These are phyloP conservation scores for Aureobasidium namibiae DNA, from an alignment of 2,329 filamentous ascomycete genomes.

Conservation along the genomic window DNA sequence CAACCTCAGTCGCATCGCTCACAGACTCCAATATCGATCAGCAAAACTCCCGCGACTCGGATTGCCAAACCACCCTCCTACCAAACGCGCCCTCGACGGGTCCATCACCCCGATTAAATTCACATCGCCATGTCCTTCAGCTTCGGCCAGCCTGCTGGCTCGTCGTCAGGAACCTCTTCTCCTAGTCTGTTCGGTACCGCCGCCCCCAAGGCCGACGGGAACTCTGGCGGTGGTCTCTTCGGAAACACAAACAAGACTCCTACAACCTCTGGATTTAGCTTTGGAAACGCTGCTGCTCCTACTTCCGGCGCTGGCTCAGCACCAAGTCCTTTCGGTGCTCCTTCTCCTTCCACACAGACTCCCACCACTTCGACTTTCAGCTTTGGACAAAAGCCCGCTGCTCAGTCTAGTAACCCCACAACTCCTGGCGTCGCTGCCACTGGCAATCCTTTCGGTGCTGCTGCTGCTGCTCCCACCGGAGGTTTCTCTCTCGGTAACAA, in stretches of 20 bases:
- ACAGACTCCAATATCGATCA: background rate
- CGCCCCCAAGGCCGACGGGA: slow-evolving; percentile 13
- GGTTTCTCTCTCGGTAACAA: background rate
- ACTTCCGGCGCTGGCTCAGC: slow-evolving; percentile 9
- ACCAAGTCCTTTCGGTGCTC: slow-evolving; percentile 15
- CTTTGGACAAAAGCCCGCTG: slow-evolving; percentile 8
- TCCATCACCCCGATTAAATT: background rate
- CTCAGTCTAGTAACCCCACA: slow-evolving; percentile 30
- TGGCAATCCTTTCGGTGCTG: slow-evolving; percentile 1
- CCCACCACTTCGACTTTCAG: slow-evolving; percentile 13
- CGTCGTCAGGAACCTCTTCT: slow-evolving; percentile 26
- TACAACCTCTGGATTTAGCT: slow-evolving; percentile 13
- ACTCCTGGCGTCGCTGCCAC: slow-evolving; percentile 32
- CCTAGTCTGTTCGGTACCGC: slow-evolving; percentile 14
- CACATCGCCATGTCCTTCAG: slow-evolving; percentile 19
- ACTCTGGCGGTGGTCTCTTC: slow-evolving; percentile 14
- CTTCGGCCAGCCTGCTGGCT: slow-evolving; percentile 27
- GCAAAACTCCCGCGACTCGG: background rate
- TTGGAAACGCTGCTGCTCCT: slow-evolving; percentile 13
- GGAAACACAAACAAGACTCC: slow-evolving; percentile 16
- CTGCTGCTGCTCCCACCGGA: background rate
- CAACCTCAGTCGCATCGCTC: background rate
- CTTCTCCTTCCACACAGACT: background rate
- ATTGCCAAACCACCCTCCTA: background rate
- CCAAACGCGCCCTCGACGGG: slow-evolving; percentile 1